Evolutionary conservation across 2,329 filamentous ascomycete genomes (phyloP), one percentile per base, ranked within the genome.

Genomic region (Claviceps citrina): DNA sequence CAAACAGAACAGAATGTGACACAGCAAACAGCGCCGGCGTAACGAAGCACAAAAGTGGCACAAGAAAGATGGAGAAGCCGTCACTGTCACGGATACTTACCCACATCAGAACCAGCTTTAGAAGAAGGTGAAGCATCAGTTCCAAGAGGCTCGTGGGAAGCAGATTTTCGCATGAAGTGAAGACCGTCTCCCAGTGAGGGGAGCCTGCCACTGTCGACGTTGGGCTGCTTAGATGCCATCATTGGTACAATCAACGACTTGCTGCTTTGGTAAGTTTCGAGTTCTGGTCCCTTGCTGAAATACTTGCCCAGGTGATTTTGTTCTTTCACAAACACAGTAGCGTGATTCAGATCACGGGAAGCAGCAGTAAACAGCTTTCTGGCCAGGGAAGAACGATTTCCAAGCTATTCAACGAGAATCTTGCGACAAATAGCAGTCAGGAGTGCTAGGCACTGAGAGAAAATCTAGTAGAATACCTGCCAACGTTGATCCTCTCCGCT

Each of bases 81-180:
- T 24, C 3, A 9, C 5, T 15, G 10, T 31, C 3, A 31, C 27
- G 7, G 7, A 39, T 26, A 39, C 37, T 10, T 34, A 39, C 38
- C 38, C 24, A n/a, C 27, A 7, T 15, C n/a, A 36, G 26, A 32
- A 25, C 32, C 39, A 15, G 36, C 38, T 15, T 40, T 40, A 13
- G 45, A 47, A 2, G 32, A 44, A 24, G 36, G 20, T 7, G 41
- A 15, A 6, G 26, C 28, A 2, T 44, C 43, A 12, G 34, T 33
- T 19, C 36, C 20, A 25, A 48, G 40, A 20, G 46, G 45, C 31
- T 48, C 44, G 36, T 43, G 44, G 19, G 46, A 48, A 15, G 44
- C 40, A 6, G 41, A 38, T 27, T 43, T 48, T 28, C 43, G 39
- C 36, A 47, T 39, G 4, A 34, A 39, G 19, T 22, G 41, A 27